These are phyloP conservation scores for Barnettozyma californica DNA, from an alignment of 805 yeast species.

Conservation along the genomic window DNA sequence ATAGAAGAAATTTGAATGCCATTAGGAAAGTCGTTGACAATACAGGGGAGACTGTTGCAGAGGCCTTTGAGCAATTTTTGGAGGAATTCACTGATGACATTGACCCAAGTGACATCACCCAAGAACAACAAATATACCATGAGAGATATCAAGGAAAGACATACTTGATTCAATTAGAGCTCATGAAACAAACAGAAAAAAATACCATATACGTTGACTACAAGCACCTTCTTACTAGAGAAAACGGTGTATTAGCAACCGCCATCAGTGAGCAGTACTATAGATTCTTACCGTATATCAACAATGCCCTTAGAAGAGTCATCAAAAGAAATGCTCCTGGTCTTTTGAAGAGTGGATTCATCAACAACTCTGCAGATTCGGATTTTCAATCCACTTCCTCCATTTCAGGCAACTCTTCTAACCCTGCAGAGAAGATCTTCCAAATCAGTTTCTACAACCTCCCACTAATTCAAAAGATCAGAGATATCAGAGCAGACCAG, in stretches of 20 bases:
- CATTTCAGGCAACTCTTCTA: constrained; percentile 31
- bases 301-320: constrained; percentile 66
- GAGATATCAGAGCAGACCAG: constrained; percentile 86
- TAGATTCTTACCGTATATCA: constrained; percentile 82
- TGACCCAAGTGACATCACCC: constrained; percentile 26
- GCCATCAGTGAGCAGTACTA: constrained; percentile 91
- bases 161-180: constrained; percentile 74
- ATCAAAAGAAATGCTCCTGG: constrained; percentile 73
- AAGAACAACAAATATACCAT: constrained; percentile 28
- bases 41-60: constrained; percentile 91
- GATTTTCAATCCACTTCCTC: constrained; percentile 35
- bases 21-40: constrained; percentile 86
- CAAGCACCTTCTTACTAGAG: constrained; percentile 66
- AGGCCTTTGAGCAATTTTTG: constrained; percentile 80
- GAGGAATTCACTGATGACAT: constrained; percentile 50
- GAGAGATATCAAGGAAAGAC: constrained; percentile 47
- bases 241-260: constrained; percentile 81
- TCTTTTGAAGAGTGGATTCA: constrained; percentile 44
- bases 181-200: constrained; percentile 71
- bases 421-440: constrained; percentile 62
- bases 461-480: constrained; percentile 75
- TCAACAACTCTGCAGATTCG: constrained; percentile 25
- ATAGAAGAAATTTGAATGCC: constrained; percentile 55
- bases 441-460: constrained; percentile 86
- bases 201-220: constrained; percentile 82